These are phyloP conservation scores for Hibiscus tridactylites DNA, from an alignment of 345 rosid genomes.

Conservation along the genomic window DNA sequence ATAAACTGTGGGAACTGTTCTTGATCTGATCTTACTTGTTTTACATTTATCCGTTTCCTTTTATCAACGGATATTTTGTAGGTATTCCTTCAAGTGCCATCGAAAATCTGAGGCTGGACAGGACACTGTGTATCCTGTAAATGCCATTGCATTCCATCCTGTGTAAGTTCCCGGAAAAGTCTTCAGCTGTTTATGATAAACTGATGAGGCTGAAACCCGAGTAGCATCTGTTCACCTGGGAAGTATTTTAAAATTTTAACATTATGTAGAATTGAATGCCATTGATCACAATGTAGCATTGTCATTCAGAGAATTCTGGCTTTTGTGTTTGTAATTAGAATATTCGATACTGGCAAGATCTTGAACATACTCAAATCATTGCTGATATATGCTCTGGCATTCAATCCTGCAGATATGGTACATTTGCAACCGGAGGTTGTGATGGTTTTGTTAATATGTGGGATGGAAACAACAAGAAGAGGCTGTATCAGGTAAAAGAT, in stretches of 20 bases:
- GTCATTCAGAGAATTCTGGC: neutral
- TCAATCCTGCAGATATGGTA: conserved; percentile 66
- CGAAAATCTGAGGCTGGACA: conserved; percentile 95
- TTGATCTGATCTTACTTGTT: neutral
- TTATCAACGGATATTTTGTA: conserved; percentile 22
- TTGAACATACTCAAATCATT: neutral
- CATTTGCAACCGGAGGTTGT: conserved; percentile 98
- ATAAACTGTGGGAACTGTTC: neutral
- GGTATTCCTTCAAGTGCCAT: conserved; percentile 98
- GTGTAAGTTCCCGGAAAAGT: conserved; percentile 50
- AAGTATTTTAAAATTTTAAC: neutral
- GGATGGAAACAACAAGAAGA: conserved; percentile 99
- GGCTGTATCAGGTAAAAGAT: conserved; percentile 78
- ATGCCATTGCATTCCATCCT: conserved; percentile 95
- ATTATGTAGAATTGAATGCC: neutral
- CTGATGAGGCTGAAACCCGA: neutral
- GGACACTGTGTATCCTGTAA: conserved; percentile 91
- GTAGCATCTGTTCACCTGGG: neutral
- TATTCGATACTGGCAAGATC: neutral
- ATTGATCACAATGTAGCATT: neutral
- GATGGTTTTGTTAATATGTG: conserved; percentile 94
- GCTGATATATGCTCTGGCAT: conserved; percentile 2
- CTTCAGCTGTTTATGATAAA: neutral
- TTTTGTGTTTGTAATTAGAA: neutral
- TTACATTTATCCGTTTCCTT: neutral